Evolutionary conservation across 345 rosid species (phyloP).

Genomic region (Boechera stricta): DNA sequence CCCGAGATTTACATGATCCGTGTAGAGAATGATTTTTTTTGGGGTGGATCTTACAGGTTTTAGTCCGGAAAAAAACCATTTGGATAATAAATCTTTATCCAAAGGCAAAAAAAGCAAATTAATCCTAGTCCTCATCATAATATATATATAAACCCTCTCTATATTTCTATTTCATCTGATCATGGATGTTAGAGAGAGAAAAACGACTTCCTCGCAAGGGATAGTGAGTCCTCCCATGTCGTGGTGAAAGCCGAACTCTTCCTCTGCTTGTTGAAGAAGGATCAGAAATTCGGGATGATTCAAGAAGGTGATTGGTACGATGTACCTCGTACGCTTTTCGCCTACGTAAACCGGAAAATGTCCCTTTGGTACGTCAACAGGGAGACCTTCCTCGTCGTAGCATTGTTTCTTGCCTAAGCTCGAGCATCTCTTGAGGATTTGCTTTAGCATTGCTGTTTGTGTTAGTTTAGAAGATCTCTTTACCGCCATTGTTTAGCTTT

Average conservation of each 20-base stretch:
- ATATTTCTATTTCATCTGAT: constrained; percentile 34
- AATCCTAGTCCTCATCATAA: constrained; percentile 32
- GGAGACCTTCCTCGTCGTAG: constrained; percentile 58
- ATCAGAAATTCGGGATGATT: constrained; percentile 75
- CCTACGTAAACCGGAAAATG: constrained; percentile 96
- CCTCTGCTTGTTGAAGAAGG: constrained; percentile 85
- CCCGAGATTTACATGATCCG: constrained; percentile 43
- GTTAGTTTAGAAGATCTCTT: constrained; percentile 63
- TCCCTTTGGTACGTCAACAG: constrained; percentile 92
- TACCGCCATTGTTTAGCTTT: constrained; percentile 56
- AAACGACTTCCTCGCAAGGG: constrained; percentile 89
- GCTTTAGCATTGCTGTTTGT: constrained; percentile 73
- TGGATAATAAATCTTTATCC: constrained; percentile 41
- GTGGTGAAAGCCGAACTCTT: constrained; percentile 92
- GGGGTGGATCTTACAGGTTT: constrained; percentile 34
- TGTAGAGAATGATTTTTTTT: constrained; percentile 24
- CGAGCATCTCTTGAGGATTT: constrained; percentile 80
- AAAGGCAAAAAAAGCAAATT: constrained; percentile 37
- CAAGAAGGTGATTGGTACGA: constrained; percentile 86
- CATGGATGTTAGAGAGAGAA: constrained; percentile 41
- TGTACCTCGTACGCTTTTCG: constrained; percentile 72
- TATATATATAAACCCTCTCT: constrained; percentile 20
- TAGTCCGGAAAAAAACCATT: constrained; percentile 41
- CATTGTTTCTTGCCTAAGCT: constrained; percentile 75
- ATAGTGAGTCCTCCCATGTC: constrained; percentile 90